These are phyloP conservation scores for Saussurea involucrata DNA, from an alignment of 129 eudicot genomes.

Conservation along the genomic window DNA sequence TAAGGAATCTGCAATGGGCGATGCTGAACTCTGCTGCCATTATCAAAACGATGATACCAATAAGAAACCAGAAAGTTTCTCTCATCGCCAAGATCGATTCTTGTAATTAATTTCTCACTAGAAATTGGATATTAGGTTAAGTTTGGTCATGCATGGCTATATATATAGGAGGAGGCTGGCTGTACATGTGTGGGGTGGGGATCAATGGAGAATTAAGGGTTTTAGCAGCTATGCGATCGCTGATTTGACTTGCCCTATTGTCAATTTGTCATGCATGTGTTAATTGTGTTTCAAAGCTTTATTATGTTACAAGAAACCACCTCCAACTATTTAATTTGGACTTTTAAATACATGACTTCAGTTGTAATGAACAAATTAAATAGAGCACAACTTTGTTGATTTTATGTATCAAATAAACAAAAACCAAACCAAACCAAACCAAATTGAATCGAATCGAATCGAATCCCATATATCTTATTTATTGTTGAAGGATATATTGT, in stretches of 20 bases:
- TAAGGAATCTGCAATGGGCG: background rate
- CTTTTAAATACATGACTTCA: background rate
- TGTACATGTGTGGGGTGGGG: too few relatives aligned
- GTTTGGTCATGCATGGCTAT: background rate
- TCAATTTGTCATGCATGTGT: background rate
- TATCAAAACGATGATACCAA: background rate
- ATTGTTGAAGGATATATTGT: background rate
- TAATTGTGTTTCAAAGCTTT: background rate
- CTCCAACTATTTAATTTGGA: conserved; percentile 5
- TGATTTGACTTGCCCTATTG: background rate
- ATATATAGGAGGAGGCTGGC: background rate
- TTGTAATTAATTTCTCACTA: too few relatives aligned
- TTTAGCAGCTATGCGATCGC: background rate
- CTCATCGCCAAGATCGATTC: background rate
- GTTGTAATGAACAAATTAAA: background rate
- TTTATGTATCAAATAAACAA: background rate
- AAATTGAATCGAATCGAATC: background rate
- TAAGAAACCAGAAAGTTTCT: background rate
- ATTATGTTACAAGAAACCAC: background rate
- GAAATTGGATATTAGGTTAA: background rate
- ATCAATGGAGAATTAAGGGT: background rate
- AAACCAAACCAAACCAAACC: too few relatives aligned
- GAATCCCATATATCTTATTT: background rate
- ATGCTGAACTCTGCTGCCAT: conserved; percentile 14
- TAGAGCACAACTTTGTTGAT: background rate